Evolutionary conservation across 768 basidiomycete genomes (phyloP).

Genomic region (Cantharellus anzutake): DNA sequence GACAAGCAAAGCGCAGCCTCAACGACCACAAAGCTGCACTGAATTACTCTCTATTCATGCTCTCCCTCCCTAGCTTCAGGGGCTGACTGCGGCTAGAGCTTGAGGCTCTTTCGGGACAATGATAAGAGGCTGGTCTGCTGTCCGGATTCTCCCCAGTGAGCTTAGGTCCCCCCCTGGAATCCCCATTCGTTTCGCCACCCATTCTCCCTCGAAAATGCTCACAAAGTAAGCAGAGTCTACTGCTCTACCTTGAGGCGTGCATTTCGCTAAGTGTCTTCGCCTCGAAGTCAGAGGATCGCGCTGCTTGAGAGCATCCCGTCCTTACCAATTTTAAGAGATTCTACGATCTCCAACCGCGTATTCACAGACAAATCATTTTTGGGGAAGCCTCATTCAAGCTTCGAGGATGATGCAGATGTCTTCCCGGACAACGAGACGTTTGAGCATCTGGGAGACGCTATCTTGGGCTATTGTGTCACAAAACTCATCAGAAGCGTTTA

Average conservation of each 20-base stretch:
- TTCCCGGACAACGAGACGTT: slow-evolving; percentile 5
- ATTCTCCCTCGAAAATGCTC: not conserved
- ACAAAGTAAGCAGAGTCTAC: not conserved
- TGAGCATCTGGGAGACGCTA: slow-evolving; percentile 6
- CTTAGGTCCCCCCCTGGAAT: not conserved
- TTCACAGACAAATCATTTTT: slow-evolving; percentile 7
- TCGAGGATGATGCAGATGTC: slow-evolving; percentile 5
- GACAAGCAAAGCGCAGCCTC: too few relatives aligned
- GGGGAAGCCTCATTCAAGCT: slow-evolving; percentile 1
- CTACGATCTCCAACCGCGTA: not conserved
- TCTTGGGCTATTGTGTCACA: not conserved
- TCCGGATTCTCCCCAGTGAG: not conserved
- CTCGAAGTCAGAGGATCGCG: too few relatives aligned
- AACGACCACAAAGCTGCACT: too few relatives aligned
- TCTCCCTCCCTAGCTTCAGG: too few relatives aligned
- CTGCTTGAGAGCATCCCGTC: too few relatives aligned
- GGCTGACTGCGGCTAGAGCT: too few relatives aligned
- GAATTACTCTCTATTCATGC: too few relatives aligned
- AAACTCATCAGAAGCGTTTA: not conserved
- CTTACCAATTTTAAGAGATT: too few relatives aligned
- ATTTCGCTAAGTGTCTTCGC: too few relatives aligned
- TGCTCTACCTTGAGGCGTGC: not conserved
- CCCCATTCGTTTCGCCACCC: not conserved
- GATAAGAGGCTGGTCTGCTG: too few relatives aligned
- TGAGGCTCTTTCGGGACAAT: too few relatives aligned